These are phyloP conservation scores for Exophiala sp. DNA, from an alignment of 2,329 filamentous ascomycete genomes.

Conservation along the genomic window DNA sequence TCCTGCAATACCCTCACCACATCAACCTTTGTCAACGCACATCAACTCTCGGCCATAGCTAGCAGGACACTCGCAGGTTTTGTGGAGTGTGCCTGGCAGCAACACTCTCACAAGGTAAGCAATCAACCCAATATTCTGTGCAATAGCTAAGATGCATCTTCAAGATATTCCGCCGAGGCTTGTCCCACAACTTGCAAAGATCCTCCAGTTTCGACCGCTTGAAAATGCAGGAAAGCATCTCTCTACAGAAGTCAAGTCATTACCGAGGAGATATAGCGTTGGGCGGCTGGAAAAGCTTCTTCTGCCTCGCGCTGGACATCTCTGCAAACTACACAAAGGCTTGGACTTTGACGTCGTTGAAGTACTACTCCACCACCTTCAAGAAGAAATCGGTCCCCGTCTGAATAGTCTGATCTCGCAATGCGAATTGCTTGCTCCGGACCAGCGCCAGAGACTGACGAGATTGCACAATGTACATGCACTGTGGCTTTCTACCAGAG, in stretches of 20 bases:
- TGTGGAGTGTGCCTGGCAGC: too few relatives aligned
- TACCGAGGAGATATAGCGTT: slow-evolving; percentile 20
- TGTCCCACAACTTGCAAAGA: slow-evolving; percentile 11
- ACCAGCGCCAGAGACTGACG: slow-evolving; percentile 25
- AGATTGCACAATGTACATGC: slow-evolving; percentile 32
- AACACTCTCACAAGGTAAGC: too few relatives aligned
- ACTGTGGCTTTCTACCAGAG: slow-evolving; percentile 32
- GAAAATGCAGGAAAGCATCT: slow-evolving; percentile 10
- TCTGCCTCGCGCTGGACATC: slow-evolving; percentile 11
- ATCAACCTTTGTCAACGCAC: too few relatives aligned
- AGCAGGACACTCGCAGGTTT: too few relatives aligned
- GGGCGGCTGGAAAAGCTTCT: slow-evolving; percentile 25
- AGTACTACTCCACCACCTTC: slow-evolving; percentile 20
- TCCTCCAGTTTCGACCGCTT: slow-evolving; percentile 18
- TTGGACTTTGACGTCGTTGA: slow-evolving; percentile 23
- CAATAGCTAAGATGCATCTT: slow-evolving; percentile 17
- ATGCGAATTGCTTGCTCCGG: slow-evolving; percentile 13
- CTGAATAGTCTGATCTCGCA: slow-evolving; percentile 21
- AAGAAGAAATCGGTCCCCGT: slow-evolving; percentile 25
- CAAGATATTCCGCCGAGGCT: slow-evolving; percentile 13
- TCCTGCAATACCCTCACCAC: too few relatives aligned
- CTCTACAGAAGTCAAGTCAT: slow-evolving; percentile 18
- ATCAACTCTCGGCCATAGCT: too few relatives aligned
- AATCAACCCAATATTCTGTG: too few relatives aligned
- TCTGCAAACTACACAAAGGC: slow-evolving; percentile 24